These are phyloP conservation scores for Fusarium abutilonis DNA, from an alignment of 2,329 filamentous ascomycete genomes.

Conservation along the genomic window DNA sequence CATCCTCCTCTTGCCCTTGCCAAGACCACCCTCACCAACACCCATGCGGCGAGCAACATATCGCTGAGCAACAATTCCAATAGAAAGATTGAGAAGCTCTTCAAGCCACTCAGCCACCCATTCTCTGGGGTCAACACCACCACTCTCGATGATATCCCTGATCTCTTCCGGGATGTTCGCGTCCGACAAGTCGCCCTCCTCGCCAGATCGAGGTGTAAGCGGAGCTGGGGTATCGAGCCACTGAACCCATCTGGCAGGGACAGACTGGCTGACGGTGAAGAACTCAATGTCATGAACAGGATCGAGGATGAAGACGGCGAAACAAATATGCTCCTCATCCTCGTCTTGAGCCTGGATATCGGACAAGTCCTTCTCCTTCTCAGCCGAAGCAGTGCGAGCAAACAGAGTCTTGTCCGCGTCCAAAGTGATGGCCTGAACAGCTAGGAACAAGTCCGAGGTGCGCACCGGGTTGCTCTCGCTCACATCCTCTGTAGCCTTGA, in stretches of 20 bases:
- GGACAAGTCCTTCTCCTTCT: conserved; percentile 65
- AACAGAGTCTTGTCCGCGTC: conserved; percentile 75
- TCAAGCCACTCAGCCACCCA: conserved; percentile 99
- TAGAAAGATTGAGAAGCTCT: conserved; percentile 78
- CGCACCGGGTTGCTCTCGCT: conserved; percentile 89
- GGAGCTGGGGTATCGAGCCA: conserved; percentile 86
- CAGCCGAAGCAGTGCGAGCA: conserved; percentile 61
- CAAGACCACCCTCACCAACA: conserved; percentile 80
- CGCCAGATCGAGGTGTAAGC: conserved; percentile 63
- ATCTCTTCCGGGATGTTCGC: conserved; percentile 79
- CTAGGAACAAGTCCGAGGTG: conserved; percentile 92
- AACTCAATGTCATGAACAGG: conserved; percentile 93
- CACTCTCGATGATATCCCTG: conserved; percentile 78
- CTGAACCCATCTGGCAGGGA: conserved; percentile 86
- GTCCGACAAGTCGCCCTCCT: conserved; percentile 55
- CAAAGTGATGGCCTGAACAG: conserved; percentile 86
- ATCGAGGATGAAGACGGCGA: conserved; percentile 84
- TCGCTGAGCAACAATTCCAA: conserved; percentile 89
- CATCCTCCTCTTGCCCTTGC: conserved; percentile 68
- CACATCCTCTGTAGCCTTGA: conserved; percentile 79
- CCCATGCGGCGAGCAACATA: conserved; percentile 97
- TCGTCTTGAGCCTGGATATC: conserved; percentile 62
- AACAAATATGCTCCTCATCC: conserved; percentile 72
- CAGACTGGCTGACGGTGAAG: conserved; percentile 80
- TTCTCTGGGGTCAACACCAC: conserved; percentile 88